phyloP scores from a whole-genome alignment of 1,139 yeast genomes.

The Magnusiomyces paraingens region DNA sequence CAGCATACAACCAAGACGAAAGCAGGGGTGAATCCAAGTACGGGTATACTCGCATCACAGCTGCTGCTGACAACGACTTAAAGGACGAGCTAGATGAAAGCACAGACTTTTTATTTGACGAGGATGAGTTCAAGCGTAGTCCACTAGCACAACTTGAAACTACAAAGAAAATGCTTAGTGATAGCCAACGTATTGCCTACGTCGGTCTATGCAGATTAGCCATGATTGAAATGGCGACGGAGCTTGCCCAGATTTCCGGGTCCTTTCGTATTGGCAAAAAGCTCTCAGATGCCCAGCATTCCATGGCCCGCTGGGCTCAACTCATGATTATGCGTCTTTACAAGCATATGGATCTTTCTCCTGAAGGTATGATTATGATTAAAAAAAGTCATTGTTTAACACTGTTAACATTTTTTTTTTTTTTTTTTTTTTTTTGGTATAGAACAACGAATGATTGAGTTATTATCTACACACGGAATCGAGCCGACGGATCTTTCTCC shows the following conservation, averaged over 20 bases:
- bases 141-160: conserved; percentile 64
- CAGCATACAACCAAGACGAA: conserved; percentile 25
- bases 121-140: conserved; percentile 41
- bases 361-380: conserved; percentile 40
- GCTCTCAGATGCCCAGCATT: conserved; percentile 65
- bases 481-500: conserved; percentile 63
- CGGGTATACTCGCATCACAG: conserved; percentile 87
- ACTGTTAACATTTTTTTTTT: no score
- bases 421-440: not conserved
- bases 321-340: conserved; percentile 65
- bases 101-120: conserved; percentile 73
- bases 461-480: conserved; percentile 76
- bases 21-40: conserved; percentile 25
- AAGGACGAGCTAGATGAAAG: conserved; percentile 63
- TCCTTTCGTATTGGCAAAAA: conserved; percentile 44
- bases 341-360: conserved; percentile 67
- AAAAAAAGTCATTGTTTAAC: not conserved
- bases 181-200: conserved; percentile 85
- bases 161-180: conserved; percentile 75
- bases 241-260: conserved; percentile 54
- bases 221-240: conserved; percentile 75
- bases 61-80: conserved; percentile 65
- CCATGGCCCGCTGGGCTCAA: conserved; percentile 81
- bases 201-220: conserved; percentile 76
- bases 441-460: conserved; percentile 85